phyloP scores from a whole-genome alignment of 495 filamentous ascomycete genomes.

The Hyaloscypha bicolor region DNA sequence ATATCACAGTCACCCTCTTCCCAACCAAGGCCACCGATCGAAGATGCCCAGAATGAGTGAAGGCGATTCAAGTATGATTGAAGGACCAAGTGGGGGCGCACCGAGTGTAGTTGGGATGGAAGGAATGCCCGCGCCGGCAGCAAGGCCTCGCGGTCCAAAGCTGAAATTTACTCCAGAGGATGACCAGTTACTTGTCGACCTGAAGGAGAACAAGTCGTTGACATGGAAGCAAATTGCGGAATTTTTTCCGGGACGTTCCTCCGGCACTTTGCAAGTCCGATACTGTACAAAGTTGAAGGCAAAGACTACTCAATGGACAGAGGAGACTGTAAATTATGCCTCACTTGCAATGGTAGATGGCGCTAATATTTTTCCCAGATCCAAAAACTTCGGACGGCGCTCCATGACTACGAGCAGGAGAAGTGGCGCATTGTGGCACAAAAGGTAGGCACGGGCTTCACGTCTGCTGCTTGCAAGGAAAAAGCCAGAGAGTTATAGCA shows the following conservation, averaged over 20 bases:
- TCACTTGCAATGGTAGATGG: background rate
- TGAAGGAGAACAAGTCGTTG: conserved; percentile 90
- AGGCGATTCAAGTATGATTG: conserved; percentile 40
- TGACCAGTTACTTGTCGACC: conserved; percentile 77
- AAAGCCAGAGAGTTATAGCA: conserved; percentile 69
- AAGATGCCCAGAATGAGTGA: conserved; percentile 58
- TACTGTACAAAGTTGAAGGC: conserved; percentile 94
- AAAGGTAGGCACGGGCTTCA: conserved; percentile 85
- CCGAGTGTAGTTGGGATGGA: conserved; percentile 77
- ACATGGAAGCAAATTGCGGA: conserved; percentile 97
- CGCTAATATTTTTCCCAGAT: conserved; percentile 53
- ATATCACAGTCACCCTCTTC: conserved; percentile 76
- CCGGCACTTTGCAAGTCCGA: conserved; percentile 85
- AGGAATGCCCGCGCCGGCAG: conserved; percentile 80
- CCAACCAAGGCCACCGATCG: conserved; percentile 60
- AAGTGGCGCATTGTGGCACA: conserved; percentile 85
- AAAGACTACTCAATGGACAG: conserved; percentile 89
- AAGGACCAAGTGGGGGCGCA: conserved; percentile 42
- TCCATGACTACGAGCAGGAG: conserved; percentile 87
- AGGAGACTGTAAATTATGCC: conserved; percentile 72
- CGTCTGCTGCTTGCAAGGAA: conserved; percentile 80
- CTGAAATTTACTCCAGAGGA: conserved; percentile 90
- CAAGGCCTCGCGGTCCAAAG: conserved; percentile 78
- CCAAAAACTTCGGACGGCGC: conserved; percentile 72
- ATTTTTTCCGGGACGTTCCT: conserved; percentile 87